phyloP scores from a whole-genome alignment of 495 filamentous ascomycete genomes.

The Articulospora tetracladia region DNA sequence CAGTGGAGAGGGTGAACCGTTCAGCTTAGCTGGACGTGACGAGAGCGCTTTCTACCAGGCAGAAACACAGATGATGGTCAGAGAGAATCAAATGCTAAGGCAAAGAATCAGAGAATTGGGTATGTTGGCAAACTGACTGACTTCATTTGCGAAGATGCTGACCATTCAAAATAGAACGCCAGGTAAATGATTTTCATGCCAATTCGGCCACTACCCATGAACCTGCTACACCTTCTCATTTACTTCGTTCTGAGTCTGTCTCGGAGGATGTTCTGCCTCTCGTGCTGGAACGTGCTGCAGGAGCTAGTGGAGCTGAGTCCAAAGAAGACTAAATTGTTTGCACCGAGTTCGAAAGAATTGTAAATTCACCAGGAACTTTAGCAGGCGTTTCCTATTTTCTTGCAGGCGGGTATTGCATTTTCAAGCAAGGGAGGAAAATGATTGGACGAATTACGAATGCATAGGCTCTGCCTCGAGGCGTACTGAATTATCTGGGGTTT shows the following conservation, averaged over 20 bases:
- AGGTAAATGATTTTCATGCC: constrained; percentile 33
- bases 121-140: constrained; percentile 30
- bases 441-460: background rate
- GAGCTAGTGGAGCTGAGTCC: background rate
- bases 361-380: background rate
- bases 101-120: constrained; percentile 81
- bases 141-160: background rate
- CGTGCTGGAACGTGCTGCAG: background rate
- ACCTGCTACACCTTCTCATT: constrained; percentile 34
- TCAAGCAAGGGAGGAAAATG: background rate
- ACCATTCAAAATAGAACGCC: constrained; percentile 29
- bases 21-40: constrained; percentile 53
- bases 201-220: constrained; percentile 33
- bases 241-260: constrained; percentile 30
- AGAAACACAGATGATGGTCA: constrained; percentile 77
- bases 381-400: background rate
- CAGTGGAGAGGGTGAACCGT: constrained; percentile 43
- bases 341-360: background rate
- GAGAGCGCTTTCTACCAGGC: constrained; percentile 89
- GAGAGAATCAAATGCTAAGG: constrained; percentile 93
- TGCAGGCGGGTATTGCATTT: background rate
- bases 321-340: constrained; percentile 4
- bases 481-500: background rate
- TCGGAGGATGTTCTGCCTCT: constrained; percentile 16
- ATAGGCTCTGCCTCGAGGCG: background rate